Evolutionary conservation across 2,329 filamentous ascomycete species (phyloP), one percentile per base, ranked within the genome.

Genomic region (Venturia oleaginea): DNA sequence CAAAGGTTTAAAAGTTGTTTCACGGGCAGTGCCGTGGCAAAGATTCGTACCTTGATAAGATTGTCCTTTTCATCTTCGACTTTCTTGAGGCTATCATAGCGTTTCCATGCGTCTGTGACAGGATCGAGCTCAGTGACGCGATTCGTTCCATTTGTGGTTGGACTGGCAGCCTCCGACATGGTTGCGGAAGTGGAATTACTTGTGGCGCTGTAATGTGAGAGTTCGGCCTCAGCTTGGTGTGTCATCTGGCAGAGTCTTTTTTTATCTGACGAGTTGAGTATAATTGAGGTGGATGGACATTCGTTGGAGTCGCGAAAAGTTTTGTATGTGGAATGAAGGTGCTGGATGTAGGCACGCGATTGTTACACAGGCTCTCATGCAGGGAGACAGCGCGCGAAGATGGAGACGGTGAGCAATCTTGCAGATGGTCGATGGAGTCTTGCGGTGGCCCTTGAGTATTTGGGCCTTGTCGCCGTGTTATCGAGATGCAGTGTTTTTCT

Each of bases 41-140:
- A 11, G 40, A 63, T 46, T 17, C 24, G 46, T 62, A 75, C 75
- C 63, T 72, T 68, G 40, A 77, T 69, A 37, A 78, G 69, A 7
- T 67, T 67, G 22, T 71, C 70, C 65, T 73, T 77, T 32, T 71
- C 68, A 8, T 66, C 66, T 17, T 76, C 74, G 48, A 69, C 64
- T 5, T 63, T 65, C 51, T 72, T 70, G 11, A 76, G 59, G 19
- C 71, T 65, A n/a, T 73, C 70, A 38, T 72, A 72, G 42, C 74
- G 74, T 34, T 67, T 65, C 67, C 70, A 73, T 22, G 62, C 62
- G 11, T 38, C 48, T 15, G 19, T 19, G 37, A 63, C 40, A 22
- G 46, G 34, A 37, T 54, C 46, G 4, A 4, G 19, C 5, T n/a
- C 40, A 60, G 59, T 6, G 24, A 17, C 34, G 22, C 59, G 27